A percentile compares a stretch with the other conserved stretches of the same genome.
Conservation (phyloP, 2,329 filamentous ascomycete species). For the Teratosphaeria viscida region DNA sequence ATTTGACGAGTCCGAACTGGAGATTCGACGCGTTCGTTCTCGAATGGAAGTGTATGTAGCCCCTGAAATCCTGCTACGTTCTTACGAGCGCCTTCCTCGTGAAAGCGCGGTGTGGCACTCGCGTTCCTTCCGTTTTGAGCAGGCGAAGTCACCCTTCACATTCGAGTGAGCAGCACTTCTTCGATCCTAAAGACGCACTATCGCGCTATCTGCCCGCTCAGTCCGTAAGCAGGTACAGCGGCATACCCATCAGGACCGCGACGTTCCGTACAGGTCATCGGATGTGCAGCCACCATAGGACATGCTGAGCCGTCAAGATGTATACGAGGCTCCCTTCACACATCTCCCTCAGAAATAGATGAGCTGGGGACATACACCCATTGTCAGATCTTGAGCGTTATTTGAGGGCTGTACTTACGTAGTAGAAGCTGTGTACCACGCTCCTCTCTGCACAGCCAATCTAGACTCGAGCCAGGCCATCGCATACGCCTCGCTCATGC, state of each 20-base stretch:
- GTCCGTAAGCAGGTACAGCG: background rate
- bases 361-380: background rate
- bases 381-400: background rate
- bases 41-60: background rate
- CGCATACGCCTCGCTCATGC: constrained; percentile 5
- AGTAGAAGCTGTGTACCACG: background rate
- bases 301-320: background rate
- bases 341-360: background rate
- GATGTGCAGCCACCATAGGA: background rate
- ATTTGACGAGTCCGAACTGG: background rate
- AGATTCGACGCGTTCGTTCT: background rate
- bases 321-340: background rate
- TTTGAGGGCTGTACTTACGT: background rate
- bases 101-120: background rate
- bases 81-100: background rate
- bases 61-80: background rate
- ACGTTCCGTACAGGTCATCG: background rate
- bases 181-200: background rate
- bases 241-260: background rate
- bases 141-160: background rate
- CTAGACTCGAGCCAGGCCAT: background rate
- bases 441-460: background rate
- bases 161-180: too few relatives aligned
- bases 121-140: background rate
- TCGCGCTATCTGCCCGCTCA: background rate